Evolutionary conservation across 768 basidiomycete genomes (phyloP), one percentile per base, ranked within the genome.

Genomic region (Phanerodontia chrysosporium): DNA sequence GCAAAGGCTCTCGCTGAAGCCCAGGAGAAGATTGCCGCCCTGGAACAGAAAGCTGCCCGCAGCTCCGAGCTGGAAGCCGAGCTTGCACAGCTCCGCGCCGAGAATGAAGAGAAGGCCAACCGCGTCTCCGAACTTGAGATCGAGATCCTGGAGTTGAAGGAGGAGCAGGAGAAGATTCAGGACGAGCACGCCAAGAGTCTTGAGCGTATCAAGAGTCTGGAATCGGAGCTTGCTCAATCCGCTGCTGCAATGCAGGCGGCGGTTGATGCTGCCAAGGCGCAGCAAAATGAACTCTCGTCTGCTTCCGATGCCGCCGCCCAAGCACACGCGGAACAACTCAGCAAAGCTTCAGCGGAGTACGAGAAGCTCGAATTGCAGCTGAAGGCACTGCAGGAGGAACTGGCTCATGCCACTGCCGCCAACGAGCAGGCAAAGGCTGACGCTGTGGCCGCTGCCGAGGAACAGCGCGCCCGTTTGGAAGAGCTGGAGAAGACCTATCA

Each of bases 61-160:
- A 70, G 69, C 1, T 76, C 77, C 24, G 65, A 69, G 7, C 76
- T 90, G 22, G 73, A 78, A 53, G 63, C 75, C 2, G 82, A 87
- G 65, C 60, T 90, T 13, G 70, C 68, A 3, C 73, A 72, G 30
- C 75, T 91, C 60, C 84, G 82, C 69, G 69, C 68, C 13, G 87
- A 90, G 71, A 86, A 83, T 66, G 89, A 88, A 65, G 90, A 91
- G 58, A 84, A 75, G 44, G 81, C 85, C 9, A 76, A 74, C 66
- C 90, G 85, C 71, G 75, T 92, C 3, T 90, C 89, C 0, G 91
- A 94, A 65, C 76, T 92, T 25, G 92, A 94, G 74, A 74, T 94
- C 51, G 90, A 93, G 68, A 79, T 92, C 44, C 71, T 92, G 58
- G 91, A 93, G 72, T 66, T 87, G 60, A 89, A 80, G 70, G 91